Evolutionary conservation across 2,329 filamentous ascomycete genomes (phyloP).

Genomic region (Curvularia verruculosa): DNA sequence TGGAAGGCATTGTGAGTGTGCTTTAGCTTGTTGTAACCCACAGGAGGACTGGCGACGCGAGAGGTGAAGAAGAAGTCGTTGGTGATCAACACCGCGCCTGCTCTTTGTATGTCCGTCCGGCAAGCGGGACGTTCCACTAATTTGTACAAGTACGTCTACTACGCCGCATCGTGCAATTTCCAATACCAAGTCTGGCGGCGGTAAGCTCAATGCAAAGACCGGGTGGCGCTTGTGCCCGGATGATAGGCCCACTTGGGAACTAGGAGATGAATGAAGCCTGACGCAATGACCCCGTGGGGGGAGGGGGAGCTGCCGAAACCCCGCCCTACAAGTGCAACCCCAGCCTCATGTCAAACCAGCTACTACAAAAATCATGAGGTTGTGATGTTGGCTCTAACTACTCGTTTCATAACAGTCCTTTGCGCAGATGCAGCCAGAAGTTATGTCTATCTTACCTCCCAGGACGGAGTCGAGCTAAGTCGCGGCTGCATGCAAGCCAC

Average conservation of each 20-base stretch:
- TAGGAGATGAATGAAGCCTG: slow-evolving; percentile 4
- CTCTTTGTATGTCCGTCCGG: background rate
- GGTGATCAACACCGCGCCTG: slow-evolving; percentile 3
- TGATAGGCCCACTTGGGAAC: background rate
- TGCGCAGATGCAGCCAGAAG: background rate
- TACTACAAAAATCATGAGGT: background rate
- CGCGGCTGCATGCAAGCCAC: slow-evolving; percentile 2
- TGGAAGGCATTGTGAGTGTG: slow-evolving; percentile 9
- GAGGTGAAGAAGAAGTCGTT: background rate
- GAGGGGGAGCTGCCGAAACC: background rate
- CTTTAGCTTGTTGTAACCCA: background rate
- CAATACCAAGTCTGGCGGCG: background rate
- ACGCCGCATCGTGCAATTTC: background rate
- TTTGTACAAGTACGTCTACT: slow-evolving; percentile 4
- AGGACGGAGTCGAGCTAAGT: background rate
- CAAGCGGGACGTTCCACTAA: slow-evolving; percentile 1
- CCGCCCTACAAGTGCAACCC: background rate
- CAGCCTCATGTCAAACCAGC: background rate
- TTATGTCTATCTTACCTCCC: background rate
- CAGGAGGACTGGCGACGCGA: background rate
- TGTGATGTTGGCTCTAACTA: background rate
- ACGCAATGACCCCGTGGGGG: slow-evolving; percentile 12
- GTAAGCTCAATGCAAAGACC: background rate
- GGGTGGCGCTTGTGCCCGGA: slow-evolving; percentile 1
- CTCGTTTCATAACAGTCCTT: background rate